Conservation (phyloP, 2,329 filamentous ascomycete species). For the Penicillium capsulatum region DNA sequence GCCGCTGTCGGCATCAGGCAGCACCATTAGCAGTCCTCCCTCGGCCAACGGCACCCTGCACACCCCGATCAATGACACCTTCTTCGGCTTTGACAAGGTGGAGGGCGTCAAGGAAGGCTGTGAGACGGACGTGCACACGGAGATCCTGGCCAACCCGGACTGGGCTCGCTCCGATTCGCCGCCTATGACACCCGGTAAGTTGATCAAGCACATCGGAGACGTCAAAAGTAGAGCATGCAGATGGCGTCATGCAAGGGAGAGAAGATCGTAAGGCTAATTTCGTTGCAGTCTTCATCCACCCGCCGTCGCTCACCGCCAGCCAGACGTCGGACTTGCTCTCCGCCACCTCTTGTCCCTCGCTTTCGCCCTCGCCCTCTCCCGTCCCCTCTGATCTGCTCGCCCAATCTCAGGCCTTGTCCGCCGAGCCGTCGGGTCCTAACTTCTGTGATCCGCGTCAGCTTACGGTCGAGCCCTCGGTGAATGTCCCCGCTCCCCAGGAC, state of each 20-base stretch:
- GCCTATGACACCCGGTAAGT: slow-evolving; percentile 86
- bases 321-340: slow-evolving; percentile 67
- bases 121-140: slow-evolving; percentile 65
- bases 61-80: slow-evolving; percentile 77
- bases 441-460: slow-evolving; percentile 91
- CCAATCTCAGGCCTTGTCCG: slow-evolving; percentile 63
- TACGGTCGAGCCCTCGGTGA: slow-evolving; percentile 60
- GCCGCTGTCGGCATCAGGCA: slow-evolving; percentile 78
- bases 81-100: slow-evolving; percentile 66
- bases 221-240: slow-evolving; percentile 9
- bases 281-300: slow-evolving; percentile 60
- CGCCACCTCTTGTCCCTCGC: slow-evolving; percentile 68
- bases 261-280: slow-evolving; percentile 21
- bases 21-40: slow-evolving; percentile 77
- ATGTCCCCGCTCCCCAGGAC: slow-evolving; percentile 50
- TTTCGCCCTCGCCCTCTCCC: slow-evolving; percentile 81
- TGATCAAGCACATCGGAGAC: slow-evolving; percentile 5
- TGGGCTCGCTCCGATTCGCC: slow-evolving; percentile 76
- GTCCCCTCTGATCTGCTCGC: slow-evolving; percentile 69
- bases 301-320: slow-evolving; percentile 60
- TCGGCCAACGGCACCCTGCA: slow-evolving; percentile 71
- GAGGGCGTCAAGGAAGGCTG: slow-evolving; percentile 66
- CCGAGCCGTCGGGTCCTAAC: slow-evolving; percentile 66
- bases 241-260: slow-evolving; percentile 13
- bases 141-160: slow-evolving; percentile 68